Evolutionary conservation across 2,329 filamentous ascomycete species (phyloP).

Genomic region (Nothophoma quercina): DNA sequence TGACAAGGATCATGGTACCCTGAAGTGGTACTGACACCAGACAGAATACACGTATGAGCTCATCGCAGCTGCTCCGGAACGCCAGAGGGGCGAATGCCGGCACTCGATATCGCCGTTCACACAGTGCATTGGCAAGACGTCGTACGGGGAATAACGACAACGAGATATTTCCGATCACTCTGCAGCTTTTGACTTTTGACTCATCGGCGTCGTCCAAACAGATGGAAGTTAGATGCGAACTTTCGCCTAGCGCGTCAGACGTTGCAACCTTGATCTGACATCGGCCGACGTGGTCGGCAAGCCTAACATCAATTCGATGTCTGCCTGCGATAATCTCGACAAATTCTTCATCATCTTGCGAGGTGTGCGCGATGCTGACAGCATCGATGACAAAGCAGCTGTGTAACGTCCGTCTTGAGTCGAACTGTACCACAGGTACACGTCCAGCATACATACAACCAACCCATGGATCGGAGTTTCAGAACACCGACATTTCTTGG

Average conservation of each 20-base stretch:
- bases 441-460: not conserved
- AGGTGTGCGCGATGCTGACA: slow-evolving; percentile 1
- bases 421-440: not conserved
- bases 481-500: not conserved
- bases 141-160: slow-evolving; percentile 14
- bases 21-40: not conserved
- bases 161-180: slow-evolving; percentile 9
- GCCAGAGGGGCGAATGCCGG: not conserved
- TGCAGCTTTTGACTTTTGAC: slow-evolving; percentile 20
- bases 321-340: not conserved
- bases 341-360: not conserved
- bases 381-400: not conserved
- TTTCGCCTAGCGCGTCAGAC: slow-evolving; percentile 11
- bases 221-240: not conserved
- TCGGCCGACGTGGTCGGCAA: slow-evolving; percentile 7
- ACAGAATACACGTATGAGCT: slow-evolving; percentile 1
- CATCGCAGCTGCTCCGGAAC: not conserved
- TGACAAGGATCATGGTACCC: slow-evolving; percentile 15
- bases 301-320: not conserved
- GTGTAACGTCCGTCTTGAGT: not conserved
- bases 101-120: not conserved
- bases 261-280: slow-evolving; percentile 9
- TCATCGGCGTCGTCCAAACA: slow-evolving; percentile 18
- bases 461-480: not conserved
- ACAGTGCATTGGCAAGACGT: not conserved